Evolutionary conservation across 2,329 filamentous ascomycete species (phyloP).

Genomic region (Blastomyces emzantsi): DNA sequence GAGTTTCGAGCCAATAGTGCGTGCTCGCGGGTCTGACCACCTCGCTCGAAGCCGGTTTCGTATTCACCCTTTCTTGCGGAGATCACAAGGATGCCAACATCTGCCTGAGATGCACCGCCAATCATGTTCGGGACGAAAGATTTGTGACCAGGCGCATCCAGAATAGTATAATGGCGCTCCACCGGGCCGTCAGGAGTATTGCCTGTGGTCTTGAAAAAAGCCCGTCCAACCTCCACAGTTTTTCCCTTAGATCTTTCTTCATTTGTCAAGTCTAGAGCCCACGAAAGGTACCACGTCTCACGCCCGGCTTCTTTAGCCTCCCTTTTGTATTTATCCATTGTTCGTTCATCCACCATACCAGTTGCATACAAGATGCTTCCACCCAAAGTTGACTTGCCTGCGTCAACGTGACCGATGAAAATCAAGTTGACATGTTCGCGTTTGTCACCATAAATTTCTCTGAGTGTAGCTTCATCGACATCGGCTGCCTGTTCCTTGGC

Average conservation of each 20-base stretch:
- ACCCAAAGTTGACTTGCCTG: slow-evolving; percentile 92
- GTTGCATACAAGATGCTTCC: slow-evolving; percentile 88
- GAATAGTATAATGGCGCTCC: slow-evolving; percentile 89
- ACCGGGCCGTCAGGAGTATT: slow-evolving; percentile 43
- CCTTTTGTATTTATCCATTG: slow-evolving; percentile 94
- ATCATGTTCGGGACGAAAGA: slow-evolving; percentile 99
- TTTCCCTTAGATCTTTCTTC: slow-evolving; percentile 96
- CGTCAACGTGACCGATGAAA: slow-evolving; percentile 96
- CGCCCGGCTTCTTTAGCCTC: slow-evolving; percentile 94
- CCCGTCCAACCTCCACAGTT: slow-evolving; percentile 93
- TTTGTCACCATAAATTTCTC: slow-evolving; percentile 88
- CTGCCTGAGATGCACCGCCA: slow-evolving; percentile 83
- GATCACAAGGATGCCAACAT: slow-evolving; percentile 92
- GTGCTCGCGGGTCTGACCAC: slow-evolving; percentile 94
- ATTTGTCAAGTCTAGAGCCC: slow-evolving; percentile 94
- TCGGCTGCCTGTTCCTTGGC: slow-evolving; percentile 71
- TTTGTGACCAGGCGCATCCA: slow-evolving; percentile 96
- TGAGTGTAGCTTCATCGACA: slow-evolving; percentile 74
- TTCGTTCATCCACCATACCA: slow-evolving; percentile 99
- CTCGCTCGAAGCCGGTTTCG: slow-evolving; percentile 95
- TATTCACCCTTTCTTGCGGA: slow-evolving; percentile 97
- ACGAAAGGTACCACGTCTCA: slow-evolving; percentile 98
- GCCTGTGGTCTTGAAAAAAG: slow-evolving; percentile 74
- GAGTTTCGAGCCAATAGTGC: slow-evolving; percentile 97
- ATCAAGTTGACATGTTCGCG: slow-evolving; percentile 80